These are phyloP conservation scores for Pseudotsuga menziesii DNA, from an alignment of 75 land plant genomes.

Conservation along the genomic window DNA sequence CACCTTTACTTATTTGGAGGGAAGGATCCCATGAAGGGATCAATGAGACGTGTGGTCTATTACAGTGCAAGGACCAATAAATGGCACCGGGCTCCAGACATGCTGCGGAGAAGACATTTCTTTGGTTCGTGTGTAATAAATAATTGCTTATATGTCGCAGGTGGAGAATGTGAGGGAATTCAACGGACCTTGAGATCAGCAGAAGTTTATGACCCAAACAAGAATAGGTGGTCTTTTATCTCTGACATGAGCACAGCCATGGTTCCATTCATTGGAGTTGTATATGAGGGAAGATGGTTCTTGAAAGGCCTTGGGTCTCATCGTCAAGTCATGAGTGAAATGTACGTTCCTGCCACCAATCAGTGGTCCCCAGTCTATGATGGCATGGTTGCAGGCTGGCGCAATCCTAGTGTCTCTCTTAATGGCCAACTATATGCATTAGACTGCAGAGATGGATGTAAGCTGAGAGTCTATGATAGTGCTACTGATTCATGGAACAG, in stretches of 20 bases:
- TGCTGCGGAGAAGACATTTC: conserved; percentile 63
- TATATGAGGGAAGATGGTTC: conserved; percentile 66
- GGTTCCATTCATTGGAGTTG: conserved; percentile 74
- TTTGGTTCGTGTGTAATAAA: conserved; percentile 76
- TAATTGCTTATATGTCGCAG: conserved; percentile 74
- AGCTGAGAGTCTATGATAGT: conserved; percentile 61
- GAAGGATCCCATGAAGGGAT: conserved; percentile 59
- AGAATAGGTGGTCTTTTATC: conserved; percentile 57
- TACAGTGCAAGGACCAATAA: conserved; percentile 74
- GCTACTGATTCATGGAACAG: conserved; percentile 63
- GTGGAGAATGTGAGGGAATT: conserved; percentile 72
- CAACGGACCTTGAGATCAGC: conserved; percentile 65
- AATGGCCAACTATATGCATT: conserved; percentile 70
- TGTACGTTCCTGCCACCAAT: conserved; percentile 65
- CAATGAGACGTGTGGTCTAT: conserved; percentile 66
- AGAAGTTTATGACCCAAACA: conserved; percentile 73
- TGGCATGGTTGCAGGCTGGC: conserved; percentile 85
- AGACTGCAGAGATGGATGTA: conserved; percentile 83
- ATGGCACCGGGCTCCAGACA: conserved; percentile 77
- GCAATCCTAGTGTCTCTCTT: conserved; percentile 65
- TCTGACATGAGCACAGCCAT: conserved; percentile 75
- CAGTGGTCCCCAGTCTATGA: conserved; percentile 57
- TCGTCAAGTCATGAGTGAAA: conserved; percentile 80
- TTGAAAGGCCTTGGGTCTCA: conserved; percentile 63
- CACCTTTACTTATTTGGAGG: conserved; percentile 75